phyloP scores from a whole-genome alignment of 2,329 filamentous ascomycete genomes.

The Penicillium sp. region DNA sequence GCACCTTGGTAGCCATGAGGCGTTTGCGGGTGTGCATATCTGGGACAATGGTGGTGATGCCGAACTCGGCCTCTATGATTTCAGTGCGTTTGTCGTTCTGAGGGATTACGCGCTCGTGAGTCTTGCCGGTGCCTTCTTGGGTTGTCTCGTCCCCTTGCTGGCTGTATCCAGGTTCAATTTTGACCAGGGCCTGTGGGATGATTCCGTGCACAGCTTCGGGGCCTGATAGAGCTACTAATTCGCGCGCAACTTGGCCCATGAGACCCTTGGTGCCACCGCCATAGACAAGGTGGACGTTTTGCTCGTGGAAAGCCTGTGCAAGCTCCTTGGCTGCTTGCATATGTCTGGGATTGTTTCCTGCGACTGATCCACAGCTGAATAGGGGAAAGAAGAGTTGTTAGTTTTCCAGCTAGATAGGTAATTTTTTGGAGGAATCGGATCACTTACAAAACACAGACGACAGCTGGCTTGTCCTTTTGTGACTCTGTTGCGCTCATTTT shows the following conservation, averaged over 20 bases:
- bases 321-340: conserved; percentile 73
- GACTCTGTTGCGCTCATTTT: conserved; percentile 1
- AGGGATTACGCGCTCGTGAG: conserved; percentile 50
- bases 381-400: neutral
- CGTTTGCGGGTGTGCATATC: conserved; percentile 97
- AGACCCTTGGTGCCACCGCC: conserved; percentile 91
- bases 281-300: conserved; percentile 82
- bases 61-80: conserved; percentile 55
- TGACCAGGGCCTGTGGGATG: conserved; percentile 80
- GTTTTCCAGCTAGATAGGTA: conserved; percentile 18
- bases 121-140: conserved; percentile 51
- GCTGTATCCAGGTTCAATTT: conserved; percentile 56
- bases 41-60: conserved; percentile 78
- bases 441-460: conserved; percentile 79
- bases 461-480: conserved; percentile 46
- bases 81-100: conserved; percentile 22
- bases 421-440: neutral
- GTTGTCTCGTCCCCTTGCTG: conserved; percentile 9
- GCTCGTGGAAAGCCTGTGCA: conserved; percentile 67
- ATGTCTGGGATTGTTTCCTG: conserved; percentile 69
- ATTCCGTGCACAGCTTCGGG: conserved; percentile 84
- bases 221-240: conserved; percentile 77
- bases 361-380: conserved; percentile 71
- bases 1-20: conserved; percentile 85
- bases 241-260: conserved; percentile 90